phyloP scores from a whole-genome alignment of 2,329 filamentous ascomycete genomes.

The Arthrobotrys conoides region DNA sequence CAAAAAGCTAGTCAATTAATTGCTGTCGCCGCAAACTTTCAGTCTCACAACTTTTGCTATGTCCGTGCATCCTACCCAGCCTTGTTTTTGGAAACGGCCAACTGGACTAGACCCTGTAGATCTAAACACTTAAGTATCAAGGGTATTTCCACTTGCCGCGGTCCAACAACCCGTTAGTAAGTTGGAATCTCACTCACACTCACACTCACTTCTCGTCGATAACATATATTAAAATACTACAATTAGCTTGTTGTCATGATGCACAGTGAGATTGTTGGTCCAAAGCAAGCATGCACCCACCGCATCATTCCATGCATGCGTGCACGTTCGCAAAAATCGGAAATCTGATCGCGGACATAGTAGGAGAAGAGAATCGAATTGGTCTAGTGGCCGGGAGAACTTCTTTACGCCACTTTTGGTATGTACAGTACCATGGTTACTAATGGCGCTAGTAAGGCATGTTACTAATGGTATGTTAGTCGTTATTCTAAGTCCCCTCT shows the following conservation, averaged over 20 bases:
- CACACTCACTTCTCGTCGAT: slow-evolving; percentile 1
- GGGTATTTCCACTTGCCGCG: slow-evolving; percentile 18
- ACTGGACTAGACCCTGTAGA: slow-evolving; percentile 15
- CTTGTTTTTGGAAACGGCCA: slow-evolving; percentile 14
- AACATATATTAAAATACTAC: slow-evolving; percentile 22
- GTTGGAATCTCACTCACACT: slow-evolving; percentile 6
- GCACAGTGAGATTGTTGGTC: not conserved
- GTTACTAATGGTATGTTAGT: not conserved
- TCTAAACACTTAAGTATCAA: slow-evolving; percentile 9
- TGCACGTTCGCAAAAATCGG: not conserved
- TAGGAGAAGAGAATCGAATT: not conserved
- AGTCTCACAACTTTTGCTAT: slow-evolving; percentile 30
- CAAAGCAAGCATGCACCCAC: not conserved
- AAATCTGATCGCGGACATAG: not conserved
- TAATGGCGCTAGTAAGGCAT: not conserved
- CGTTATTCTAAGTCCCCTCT: not conserved
- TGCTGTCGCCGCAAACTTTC: slow-evolving; percentile 25
- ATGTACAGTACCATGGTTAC: not conserved
- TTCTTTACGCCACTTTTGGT: slow-evolving; percentile 3
- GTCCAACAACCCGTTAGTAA: slow-evolving; percentile 10
- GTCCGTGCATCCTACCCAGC: slow-evolving; percentile 1
- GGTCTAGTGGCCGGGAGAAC: not conserved
- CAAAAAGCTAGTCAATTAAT: not conserved
- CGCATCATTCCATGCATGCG: slow-evolving; percentile 4
- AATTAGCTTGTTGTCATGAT: not conserved